Evolutionary conservation across 345 rosid genomes (phyloP).

Genomic region (Aethionema arabicum): DNA sequence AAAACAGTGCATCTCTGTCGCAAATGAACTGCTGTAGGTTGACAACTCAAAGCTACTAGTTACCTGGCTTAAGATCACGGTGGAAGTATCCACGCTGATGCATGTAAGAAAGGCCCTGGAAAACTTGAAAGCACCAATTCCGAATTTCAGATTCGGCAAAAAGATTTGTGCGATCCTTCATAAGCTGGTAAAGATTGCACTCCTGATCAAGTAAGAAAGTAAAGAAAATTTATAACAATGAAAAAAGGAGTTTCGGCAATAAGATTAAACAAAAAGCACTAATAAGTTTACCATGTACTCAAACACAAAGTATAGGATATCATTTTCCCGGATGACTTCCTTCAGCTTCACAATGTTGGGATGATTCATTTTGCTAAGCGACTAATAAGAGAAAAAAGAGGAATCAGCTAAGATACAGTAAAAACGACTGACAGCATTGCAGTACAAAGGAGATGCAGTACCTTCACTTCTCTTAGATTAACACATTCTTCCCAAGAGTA

Average conservation of each 20-base stretch:
- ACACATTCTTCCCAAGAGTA: constrained; percentile 93
- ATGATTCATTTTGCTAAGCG: constrained; percentile 84
- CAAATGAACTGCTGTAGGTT: constrained; percentile 14
- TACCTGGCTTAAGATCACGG: constrained; percentile 99
- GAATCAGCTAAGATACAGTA: constrained; percentile 11
- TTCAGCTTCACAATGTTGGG: constrained; percentile 94
- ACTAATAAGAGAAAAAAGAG: constrained; percentile 43
- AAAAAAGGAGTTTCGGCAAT: background rate
- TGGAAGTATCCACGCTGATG: constrained; percentile 94
- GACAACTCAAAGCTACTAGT: constrained; percentile 22
- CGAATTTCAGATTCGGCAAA: constrained; percentile 79
- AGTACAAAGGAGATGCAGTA: constrained; percentile 30
- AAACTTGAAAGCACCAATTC: constrained; percentile 96
- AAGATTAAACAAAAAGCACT: constrained; percentile 21
- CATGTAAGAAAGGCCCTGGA: constrained; percentile 93
- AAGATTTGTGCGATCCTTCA: constrained; percentile 70
- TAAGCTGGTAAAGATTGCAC: constrained; percentile 87
- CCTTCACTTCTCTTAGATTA: constrained; percentile 96
- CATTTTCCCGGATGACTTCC: constrained; percentile 93
- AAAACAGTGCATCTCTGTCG: background rate
- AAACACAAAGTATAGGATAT: constrained; percentile 78
- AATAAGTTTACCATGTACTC: constrained; percentile 80
- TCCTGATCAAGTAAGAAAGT: constrained; percentile 48
- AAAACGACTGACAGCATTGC: background rate
- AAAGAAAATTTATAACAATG: background rate